A percentile compares a stretch with the other conserved stretches of the same genome.
These are phyloP conservation scores for Ganoderma lucidum DNA, from an alignment of 1,284 basidiomycete species.

Conservation along the genomic window DNA sequence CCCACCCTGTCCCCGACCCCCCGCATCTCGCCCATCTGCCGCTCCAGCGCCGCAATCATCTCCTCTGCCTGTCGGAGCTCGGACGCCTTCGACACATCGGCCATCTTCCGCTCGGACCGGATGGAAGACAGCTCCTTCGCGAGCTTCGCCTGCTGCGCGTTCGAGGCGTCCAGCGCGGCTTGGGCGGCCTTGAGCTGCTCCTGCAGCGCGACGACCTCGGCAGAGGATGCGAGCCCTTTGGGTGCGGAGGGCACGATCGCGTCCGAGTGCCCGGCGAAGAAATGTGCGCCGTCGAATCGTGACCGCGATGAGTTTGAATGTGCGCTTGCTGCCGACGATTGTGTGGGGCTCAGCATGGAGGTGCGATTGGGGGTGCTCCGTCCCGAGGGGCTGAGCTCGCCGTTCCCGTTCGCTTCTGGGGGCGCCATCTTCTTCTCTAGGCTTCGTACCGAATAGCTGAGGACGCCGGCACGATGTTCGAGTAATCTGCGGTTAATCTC, in stretches of 20 bases:
- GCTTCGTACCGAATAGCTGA: constrained; percentile 72
- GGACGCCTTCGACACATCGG: constrained; percentile 67
- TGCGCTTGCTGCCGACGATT: constrained; percentile 52
- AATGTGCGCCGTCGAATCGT: constrained; percentile 81
- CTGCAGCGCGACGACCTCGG: constrained; percentile 46
- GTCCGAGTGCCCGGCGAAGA: constrained; percentile 80
- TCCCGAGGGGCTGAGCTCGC: constrained; percentile 51
- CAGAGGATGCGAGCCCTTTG: constrained; percentile 42
- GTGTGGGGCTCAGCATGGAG: constrained; percentile 60
- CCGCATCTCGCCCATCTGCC: constrained; percentile 66
- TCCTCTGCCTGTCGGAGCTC: constrained; percentile 74
- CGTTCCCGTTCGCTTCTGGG: constrained; percentile 35
- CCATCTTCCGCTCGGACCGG: constrained; percentile 68
- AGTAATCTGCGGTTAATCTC: constrained; percentile 69
- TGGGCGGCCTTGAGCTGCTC: constrained; percentile 66
- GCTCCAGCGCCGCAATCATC: constrained; percentile 63
- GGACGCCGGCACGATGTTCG: constrained; percentile 80
- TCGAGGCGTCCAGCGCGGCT: constrained; percentile 61
- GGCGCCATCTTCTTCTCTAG: constrained; percentile 68
- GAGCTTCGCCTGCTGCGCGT: constrained; percentile 67
- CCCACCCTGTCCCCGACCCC: constrained; percentile 59
- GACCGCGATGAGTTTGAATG: constrained; percentile 49
- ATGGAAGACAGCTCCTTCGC: constrained; percentile 65
- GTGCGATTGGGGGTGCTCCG: constrained; percentile 60
- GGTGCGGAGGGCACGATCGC: constrained; percentile 59